Evolutionary conservation across 192 early-diverging fungal species (phyloP), one percentile per base, ranked within the genome.

Genomic region (Allomyces javanicus): DNA sequence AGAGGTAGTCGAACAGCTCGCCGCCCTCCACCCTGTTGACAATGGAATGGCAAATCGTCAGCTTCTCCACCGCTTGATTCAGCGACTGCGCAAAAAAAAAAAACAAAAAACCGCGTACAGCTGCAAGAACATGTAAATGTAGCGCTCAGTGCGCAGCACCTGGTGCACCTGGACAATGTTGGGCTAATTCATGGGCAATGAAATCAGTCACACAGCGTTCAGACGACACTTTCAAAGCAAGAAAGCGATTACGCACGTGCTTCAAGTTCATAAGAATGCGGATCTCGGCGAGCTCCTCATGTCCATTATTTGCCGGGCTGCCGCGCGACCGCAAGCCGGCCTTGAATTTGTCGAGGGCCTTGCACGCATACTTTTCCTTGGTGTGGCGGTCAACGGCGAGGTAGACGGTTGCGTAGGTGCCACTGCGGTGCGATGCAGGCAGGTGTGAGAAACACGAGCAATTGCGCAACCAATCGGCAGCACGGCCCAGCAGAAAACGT

Each of bases 1-100:
- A 74, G 45, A 95, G 84, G 50, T 85, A 84, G 69, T 95, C 92
- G 69, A 93, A 95, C 65, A 95, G 75, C 70, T 94, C 92, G 43
- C 92, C 92, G 44, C 92, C 90, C 12, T 80, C 74, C 44, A 93
- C 73, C 65, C 84, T 85, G 62, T 25, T 40, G 33, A 40, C 33
- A 40, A 40, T 7, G 33, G 26, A 4, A 40, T 0, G 9, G 33
- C 33, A 3, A 40, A 9, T 40, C 33, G 33, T 40, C 33, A 40
- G 33, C 33, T 9, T 40, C 33, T 40, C 7, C 33, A 9, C 33
- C 33, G 7, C 33, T 27, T 9, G 33, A 9, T 40, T 3, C 33
- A 9, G 4, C 33, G 33, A 40, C 21, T 62, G 22, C 63, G 62
- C 25, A 11, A 65, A 45, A 0, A n/a, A n/a, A n/a, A n/a, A n/a